Conservation (phyloP, 352 stramenopile genomes). For the Globisporangium spiculum region DNA sequence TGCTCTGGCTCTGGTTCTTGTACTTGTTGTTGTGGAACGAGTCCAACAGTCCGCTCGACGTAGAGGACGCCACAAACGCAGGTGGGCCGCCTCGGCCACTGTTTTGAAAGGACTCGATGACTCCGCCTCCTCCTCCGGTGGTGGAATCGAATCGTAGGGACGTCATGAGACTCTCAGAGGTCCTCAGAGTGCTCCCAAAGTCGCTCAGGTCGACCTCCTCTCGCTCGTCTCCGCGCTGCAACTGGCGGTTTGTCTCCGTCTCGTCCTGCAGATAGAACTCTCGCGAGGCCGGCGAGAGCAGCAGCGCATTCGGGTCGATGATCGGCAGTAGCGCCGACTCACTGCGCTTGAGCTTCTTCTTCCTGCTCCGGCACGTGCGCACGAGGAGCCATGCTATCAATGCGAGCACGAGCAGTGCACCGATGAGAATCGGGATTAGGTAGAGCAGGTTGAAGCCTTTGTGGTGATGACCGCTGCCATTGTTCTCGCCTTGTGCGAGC, state of each 20-base stretch:
- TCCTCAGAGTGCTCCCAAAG: neutral
- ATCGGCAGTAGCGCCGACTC: slow-evolving; percentile 8
- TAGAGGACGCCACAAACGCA: neutral
- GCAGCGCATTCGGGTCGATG: neutral
- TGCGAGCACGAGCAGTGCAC: slow-evolving; percentile 12
- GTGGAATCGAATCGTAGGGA: neutral
- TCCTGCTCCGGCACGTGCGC: slow-evolving; percentile 3
- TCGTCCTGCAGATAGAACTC: neutral
- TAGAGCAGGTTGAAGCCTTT: slow-evolving; percentile 31
- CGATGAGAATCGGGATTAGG: slow-evolving; percentile 29
- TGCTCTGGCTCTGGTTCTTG: neutral
- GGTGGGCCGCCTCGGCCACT: too few species aligned
- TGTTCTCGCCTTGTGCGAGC: neutral
- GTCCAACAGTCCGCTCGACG: neutral
- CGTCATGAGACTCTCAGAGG: neutral
- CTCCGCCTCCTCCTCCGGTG: neutral
- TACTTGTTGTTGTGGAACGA: neutral
- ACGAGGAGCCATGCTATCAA: slow-evolving; percentile 16
- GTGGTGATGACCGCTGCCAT: too few species aligned
- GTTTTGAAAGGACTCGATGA: neutral
- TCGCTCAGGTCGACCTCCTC: neutral
- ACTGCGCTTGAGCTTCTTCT: slow-evolving; percentile 9
- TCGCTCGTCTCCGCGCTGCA: neutral
- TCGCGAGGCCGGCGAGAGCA: slow-evolving; percentile 15
- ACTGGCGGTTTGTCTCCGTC: neutral